These are phyloP conservation scores for Excoecaria agallocha DNA, from an alignment of 345 rosid species.

Conservation along the genomic window DNA sequence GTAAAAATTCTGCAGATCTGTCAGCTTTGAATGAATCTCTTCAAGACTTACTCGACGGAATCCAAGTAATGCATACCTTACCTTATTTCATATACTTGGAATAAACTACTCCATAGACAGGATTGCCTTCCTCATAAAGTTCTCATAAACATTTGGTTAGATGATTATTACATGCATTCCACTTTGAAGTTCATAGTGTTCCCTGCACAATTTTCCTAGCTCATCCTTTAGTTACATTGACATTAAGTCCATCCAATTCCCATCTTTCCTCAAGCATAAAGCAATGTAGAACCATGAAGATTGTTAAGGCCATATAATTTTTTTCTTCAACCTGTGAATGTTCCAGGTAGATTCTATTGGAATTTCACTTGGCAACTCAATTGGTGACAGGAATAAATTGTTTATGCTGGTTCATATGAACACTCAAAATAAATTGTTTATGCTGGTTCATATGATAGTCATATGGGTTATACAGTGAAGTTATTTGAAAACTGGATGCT, in stretches of 20 bases:
- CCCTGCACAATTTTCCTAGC: not conserved
- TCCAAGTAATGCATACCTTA: slow-evolving; percentile 53
- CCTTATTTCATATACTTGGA: not conserved
- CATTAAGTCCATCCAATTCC: not conserved
- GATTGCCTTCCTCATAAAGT: not conserved
- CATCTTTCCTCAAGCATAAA: not conserved
- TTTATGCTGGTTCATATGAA: no score
- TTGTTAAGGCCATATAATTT: not conserved
- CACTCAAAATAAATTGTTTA: no score
- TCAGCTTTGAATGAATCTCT: slow-evolving; percentile 83
- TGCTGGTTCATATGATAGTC: not conserved
- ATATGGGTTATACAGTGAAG: not conserved
- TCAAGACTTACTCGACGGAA: slow-evolving; percentile 96
- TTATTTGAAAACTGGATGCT: not conserved
- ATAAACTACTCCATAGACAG: not conserved
- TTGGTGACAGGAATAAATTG: not conserved
- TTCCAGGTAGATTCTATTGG: not conserved
- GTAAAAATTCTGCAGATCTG: slow-evolving; percentile 72
- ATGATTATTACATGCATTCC: not conserved
- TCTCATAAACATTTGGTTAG: not conserved
- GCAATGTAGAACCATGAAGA: not conserved
- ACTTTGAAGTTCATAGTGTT: not conserved
- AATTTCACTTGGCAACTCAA: not conserved
- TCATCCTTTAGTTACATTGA: not conserved
- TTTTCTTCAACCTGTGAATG: not conserved